phyloP scores from a whole-genome alignment of 345 rosid genomes.

The Bruguiera sexangula region DNA sequence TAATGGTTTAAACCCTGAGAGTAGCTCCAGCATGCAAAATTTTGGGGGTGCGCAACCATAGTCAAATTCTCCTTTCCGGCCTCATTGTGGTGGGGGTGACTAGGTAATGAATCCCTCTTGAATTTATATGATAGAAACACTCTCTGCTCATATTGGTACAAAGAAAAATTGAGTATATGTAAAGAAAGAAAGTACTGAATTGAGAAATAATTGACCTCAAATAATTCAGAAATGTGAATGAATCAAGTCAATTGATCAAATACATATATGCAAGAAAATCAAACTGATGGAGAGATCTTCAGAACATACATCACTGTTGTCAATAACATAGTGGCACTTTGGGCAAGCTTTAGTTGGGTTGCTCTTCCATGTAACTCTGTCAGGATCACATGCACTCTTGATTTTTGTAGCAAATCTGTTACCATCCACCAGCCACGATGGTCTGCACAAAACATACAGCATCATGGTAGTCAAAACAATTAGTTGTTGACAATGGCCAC shows the following conservation, averaged over 20 bases:
- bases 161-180: no score
- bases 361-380: slow-evolving; percentile 62
- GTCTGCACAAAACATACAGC: slow-evolving; percentile 40
- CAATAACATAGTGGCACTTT: slow-evolving; percentile 66
- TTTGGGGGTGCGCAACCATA: no score
- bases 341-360: slow-evolving; percentile 87
- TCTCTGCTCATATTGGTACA: no score
- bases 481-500: neutral
- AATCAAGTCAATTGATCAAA: neutral
- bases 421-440: slow-evolving; percentile 82
- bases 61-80: no score
- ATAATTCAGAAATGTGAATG: no score
- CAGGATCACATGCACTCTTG: slow-evolving; percentile 70
- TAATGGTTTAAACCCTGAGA: neutral
- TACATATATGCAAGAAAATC: neutral
- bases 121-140: no score
- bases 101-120: no score
- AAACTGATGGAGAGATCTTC: neutral
- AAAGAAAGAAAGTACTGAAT: no score
- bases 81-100: no score
- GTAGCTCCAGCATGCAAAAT: no score
- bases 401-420: slow-evolving; percentile 81
- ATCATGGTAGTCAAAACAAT: neutral
- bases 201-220: no score
- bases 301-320: slow-evolving; percentile 76